Conservation (phyloP, 345 rosid genomes). For the Microcos paniculata region DNA sequence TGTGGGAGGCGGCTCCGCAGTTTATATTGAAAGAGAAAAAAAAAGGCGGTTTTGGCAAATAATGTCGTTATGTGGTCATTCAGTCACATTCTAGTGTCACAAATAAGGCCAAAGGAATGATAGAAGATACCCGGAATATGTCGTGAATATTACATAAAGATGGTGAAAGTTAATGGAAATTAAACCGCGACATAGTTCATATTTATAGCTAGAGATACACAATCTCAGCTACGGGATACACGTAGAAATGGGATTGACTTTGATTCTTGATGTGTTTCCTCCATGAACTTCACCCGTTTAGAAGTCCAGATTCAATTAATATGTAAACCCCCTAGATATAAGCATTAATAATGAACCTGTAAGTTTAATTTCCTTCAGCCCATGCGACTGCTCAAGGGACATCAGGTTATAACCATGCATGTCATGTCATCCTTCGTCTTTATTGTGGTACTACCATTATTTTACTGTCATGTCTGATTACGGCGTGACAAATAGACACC, state of each 20-base stretch:
- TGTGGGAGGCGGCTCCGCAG: background rate
- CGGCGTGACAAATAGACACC: slow-evolving; percentile 22
- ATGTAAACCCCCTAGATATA: background rate
- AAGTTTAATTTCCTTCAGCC: no score
- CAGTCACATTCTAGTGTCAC: background rate
- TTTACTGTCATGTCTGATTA: background rate
- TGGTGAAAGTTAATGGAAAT: background rate
- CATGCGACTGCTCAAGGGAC: slow-evolving; percentile 5
- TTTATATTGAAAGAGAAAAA: slow-evolving; percentile 1
- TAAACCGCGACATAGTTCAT: background rate
- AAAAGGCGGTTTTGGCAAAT: background rate
- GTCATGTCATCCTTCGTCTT: background rate
- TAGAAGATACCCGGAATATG: background rate
- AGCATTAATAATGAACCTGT: background rate
- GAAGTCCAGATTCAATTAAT: background rate
- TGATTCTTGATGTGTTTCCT: background rate
- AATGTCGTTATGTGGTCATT: slow-evolving; percentile 25
- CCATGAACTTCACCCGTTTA: background rate
- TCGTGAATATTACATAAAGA: background rate
- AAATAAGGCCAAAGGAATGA: slow-evolving; percentile 6
- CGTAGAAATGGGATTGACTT: background rate
- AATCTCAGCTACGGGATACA: background rate
- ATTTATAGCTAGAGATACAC: background rate
- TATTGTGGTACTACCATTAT: background rate
- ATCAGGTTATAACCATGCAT: background rate